Percentiles rank a stretch among this genome's conserved stretches.
Conservation (phyloP, 225 moss, liverwort and hornwort genomes). For the Bryum argenteum region DNA sequence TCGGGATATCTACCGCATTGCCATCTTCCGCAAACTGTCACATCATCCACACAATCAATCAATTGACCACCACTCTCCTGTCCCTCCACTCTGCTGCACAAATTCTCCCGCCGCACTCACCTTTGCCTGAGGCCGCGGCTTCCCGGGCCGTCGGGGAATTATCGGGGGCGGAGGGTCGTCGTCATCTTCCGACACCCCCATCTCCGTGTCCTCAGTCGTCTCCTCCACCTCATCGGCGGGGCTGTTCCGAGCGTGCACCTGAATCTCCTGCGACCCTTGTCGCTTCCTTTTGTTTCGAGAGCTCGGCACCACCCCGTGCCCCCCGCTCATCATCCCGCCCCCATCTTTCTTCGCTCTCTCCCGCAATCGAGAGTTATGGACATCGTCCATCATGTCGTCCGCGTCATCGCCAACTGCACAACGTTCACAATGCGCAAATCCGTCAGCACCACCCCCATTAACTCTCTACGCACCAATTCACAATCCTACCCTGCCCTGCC, state of each 20-base stretch:
- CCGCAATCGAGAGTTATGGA: constrained; percentile 73
- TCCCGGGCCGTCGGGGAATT: constrained; percentile 73
- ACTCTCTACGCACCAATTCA: no score
- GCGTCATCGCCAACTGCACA: constrained; percentile 72
- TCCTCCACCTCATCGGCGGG: constrained; percentile 81
- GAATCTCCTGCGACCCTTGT: constrained; percentile 74
- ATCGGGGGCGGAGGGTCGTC: constrained; percentile 90
- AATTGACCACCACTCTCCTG: not conserved
- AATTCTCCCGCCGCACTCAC: constrained; percentile 38
- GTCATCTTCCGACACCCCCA: constrained; percentile 84
- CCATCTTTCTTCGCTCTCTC: constrained; percentile 83
- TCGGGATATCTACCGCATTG: constrained; percentile 66
- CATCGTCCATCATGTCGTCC: constrained; percentile 81
- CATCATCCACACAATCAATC: not conserved
- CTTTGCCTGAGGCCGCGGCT: constrained; percentile 77
- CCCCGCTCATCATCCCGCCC: constrained; percentile 27
- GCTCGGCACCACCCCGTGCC: constrained; percentile 42
- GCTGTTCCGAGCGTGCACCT: constrained; percentile 65
- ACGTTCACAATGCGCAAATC: constrained; percentile 13
- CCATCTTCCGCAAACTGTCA: constrained; percentile 87
- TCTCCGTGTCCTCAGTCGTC: constrained; percentile 83
- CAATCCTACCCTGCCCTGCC: no score
- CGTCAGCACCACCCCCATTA: constrained; percentile 21
- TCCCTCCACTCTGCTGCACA: no score
- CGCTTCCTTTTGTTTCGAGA: constrained; percentile 89